Evolutionary conservation across 345 rosid species (phyloP).

Genomic region (Erodium maritimum): DNA sequence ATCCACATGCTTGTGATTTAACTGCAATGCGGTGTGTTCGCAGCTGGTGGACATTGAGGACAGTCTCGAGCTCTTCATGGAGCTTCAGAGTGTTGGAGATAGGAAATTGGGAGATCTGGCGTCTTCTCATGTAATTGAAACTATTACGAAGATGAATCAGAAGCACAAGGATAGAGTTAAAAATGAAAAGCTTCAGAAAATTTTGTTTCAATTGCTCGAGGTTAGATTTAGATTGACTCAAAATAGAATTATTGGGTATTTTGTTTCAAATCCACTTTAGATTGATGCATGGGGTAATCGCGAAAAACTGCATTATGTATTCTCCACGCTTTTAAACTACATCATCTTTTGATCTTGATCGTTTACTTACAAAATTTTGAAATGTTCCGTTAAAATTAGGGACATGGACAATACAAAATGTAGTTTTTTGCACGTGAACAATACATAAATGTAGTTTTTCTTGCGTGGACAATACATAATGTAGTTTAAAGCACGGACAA

Average conservation of each 20-base stretch:
- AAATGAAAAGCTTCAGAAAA: slow-evolving; percentile 70
- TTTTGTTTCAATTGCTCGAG: slow-evolving; percentile 58
- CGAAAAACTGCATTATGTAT: too few relatives aligned
- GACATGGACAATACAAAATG: too few relatives aligned
- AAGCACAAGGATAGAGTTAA: slow-evolving; percentile 56
- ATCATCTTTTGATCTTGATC: too few relatives aligned
- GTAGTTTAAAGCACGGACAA: too few relatives aligned
- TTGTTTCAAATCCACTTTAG: too few relatives aligned
- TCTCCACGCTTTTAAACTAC: too few relatives aligned
- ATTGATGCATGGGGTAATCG: too few relatives aligned
- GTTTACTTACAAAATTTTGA: too few relatives aligned
- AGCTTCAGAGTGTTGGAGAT: slow-evolving; percentile 73
- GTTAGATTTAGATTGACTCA: slow-evolving; percentile 18
- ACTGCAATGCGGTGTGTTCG: slow-evolving; percentile 7
- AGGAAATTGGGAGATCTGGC: slow-evolving; percentile 58
- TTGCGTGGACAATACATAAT: too few relatives aligned
- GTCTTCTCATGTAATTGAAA: slow-evolving; percentile 68
- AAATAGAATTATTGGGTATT: slow-evolving; percentile 6
- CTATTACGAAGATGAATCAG: slow-evolving; percentile 67
- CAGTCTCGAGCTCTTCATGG: slow-evolving; percentile 62
- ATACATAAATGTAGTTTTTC: too few relatives aligned
- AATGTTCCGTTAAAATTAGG: too few relatives aligned
- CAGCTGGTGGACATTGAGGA: slow-evolving; percentile 66
- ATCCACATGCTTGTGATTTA: slow-evolving; percentile 1
- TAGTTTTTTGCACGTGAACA: too few relatives aligned